phyloP scores from a whole-genome alignment of 768 basidiomycete species.

The Tephrocybe sp. region DNA sequence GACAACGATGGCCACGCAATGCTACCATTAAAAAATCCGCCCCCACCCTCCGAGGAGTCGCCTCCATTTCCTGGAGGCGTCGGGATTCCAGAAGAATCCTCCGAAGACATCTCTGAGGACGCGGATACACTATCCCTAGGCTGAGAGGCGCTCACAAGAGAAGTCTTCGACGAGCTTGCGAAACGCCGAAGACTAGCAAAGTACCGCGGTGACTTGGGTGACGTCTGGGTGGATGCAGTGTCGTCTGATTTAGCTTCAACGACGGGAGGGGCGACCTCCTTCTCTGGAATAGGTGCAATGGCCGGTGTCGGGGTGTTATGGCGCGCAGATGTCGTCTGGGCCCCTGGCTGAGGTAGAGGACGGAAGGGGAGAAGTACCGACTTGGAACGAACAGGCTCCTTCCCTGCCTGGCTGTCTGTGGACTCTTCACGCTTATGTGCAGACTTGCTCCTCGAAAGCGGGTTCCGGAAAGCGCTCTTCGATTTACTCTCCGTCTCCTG shows the following conservation, averaged over 20 bases:
- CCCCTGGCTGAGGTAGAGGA: neutral
- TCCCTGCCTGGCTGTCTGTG: conserved; percentile 2
- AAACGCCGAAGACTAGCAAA: conserved; percentile 49
- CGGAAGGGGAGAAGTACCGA: conserved; percentile 11
- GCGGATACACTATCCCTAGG: conserved; percentile 59
- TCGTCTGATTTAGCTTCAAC: conserved; percentile 16
- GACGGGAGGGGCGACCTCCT: conserved; percentile 2
- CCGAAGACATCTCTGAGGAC: conserved; percentile 62
- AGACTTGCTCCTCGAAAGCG: conserved; percentile 13
- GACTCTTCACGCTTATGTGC: conserved; percentile 9
- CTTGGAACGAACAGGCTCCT: conserved; percentile 9
- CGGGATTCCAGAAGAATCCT: conserved; percentile 60
- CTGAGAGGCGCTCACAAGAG: conserved; percentile 29
- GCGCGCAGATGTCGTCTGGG: neutral
- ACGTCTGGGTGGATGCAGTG: conserved; percentile 33
- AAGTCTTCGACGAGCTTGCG: conserved; percentile 33
- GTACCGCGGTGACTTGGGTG: conserved; percentile 50
- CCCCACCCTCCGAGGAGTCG: neutral
- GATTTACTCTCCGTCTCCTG: conserved; percentile 18
- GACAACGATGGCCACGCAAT: conserved; percentile 48
- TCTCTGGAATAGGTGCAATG: conserved; percentile 10
- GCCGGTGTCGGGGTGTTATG: neutral
- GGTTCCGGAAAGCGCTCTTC: conserved; percentile 14
- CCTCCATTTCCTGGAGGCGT: conserved; percentile 52
- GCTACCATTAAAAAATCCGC: conserved; percentile 23